These are phyloP conservation scores for Aspergillus haitiensis DNA, from an alignment of 495 filamentous ascomycete species.

Conservation along the genomic window DNA sequence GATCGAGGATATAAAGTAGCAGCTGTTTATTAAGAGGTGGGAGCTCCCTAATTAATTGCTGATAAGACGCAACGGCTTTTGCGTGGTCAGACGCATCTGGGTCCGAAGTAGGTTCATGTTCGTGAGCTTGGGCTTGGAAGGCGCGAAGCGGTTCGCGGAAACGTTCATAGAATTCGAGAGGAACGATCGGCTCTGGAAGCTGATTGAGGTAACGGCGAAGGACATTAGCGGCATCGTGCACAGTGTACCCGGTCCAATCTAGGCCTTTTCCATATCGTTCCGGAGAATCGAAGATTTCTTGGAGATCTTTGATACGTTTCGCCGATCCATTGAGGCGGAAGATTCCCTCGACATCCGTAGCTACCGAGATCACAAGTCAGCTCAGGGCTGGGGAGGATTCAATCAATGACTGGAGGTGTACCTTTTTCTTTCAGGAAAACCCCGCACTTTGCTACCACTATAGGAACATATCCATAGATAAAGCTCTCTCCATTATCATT, in stretches of 20 bases:
- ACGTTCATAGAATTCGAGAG: slow-evolving; percentile 85
- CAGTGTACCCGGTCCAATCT: slow-evolving; percentile 96
- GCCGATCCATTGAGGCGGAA: slow-evolving; percentile 96
- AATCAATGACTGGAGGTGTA: slow-evolving; percentile 38
- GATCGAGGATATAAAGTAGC: slow-evolving; percentile 92
- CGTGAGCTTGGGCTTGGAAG: slow-evolving; percentile 66
- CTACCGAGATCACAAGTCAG: slow-evolving; percentile 42
- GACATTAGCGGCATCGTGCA: slow-evolving; percentile 98
- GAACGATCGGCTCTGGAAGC: slow-evolving; percentile 92
- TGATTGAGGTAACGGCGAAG: slow-evolving; percentile 93
- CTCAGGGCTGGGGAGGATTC: too few species aligned
- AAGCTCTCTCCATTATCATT: slow-evolving; percentile 90
- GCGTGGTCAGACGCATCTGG: slow-evolving; percentile 67
- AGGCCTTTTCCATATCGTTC: slow-evolving; percentile 96
- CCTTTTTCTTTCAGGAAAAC: slow-evolving; percentile 99
- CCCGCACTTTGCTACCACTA: slow-evolving; percentile 97
- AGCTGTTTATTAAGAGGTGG: slow-evolving; percentile 93
- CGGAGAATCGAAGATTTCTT: slow-evolving; percentile 87
- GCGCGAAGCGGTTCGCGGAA: slow-evolving; percentile 83
- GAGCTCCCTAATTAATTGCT: slow-evolving; percentile 86
- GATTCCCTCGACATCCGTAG: slow-evolving; percentile 94
- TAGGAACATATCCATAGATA: slow-evolving; percentile 98
- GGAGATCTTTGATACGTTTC: slow-evolving; percentile 96
- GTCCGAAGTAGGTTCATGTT: slow-evolving; percentile 24
- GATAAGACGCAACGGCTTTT: slow-evolving; percentile 78